Evolutionary conservation across 2,329 filamentous ascomycete species (phyloP).

Genomic region (Colletotrichum karsti): DNA sequence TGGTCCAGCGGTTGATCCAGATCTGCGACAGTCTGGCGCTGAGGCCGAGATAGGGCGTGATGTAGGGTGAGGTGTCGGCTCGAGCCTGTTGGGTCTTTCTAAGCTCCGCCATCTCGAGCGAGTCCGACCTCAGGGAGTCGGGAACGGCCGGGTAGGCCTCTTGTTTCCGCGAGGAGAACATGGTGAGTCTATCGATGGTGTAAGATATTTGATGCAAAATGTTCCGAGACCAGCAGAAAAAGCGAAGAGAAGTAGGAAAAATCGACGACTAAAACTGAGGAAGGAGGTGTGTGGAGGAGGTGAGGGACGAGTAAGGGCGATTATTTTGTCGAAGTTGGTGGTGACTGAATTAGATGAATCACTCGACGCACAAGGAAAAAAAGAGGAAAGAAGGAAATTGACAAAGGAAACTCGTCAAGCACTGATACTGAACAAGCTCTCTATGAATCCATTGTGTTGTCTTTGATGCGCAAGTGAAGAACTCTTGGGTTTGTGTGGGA

Average conservation of each 20-base stretch:
- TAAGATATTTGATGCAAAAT: conserved; percentile 16
- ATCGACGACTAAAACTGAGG: background rate
- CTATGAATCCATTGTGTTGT: conserved; percentile 29
- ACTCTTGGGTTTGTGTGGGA: background rate
- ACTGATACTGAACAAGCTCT: conserved; percentile 21
- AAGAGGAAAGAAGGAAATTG: conserved; percentile 9
- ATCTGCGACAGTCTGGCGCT: conserved; percentile 90
- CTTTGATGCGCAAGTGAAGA: conserved; percentile 7
- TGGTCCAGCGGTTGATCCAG: conserved; percentile 98
- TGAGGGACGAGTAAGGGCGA: background rate
- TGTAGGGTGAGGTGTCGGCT: conserved; percentile 70
- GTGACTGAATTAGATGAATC: conserved; percentile 23
- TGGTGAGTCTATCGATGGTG: conserved; percentile 41
- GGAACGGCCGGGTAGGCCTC: conserved; percentile 47
- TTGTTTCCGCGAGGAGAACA: conserved; percentile 45
- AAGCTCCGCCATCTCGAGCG: conserved; percentile 44
- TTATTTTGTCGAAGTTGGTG: conserved; percentile 9
- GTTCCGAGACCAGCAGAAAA: conserved; percentile 15
- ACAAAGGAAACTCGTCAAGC: conserved; percentile 31
- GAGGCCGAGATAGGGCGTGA: conserved; percentile 93
- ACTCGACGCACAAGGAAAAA: conserved; percentile 8
- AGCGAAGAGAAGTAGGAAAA: background rate
- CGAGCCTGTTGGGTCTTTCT: conserved; percentile 40
- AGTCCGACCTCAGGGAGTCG: conserved; percentile 45
- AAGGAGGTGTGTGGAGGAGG: background rate